These are phyloP conservation scores for Colletotrichum filicis DNA, from an alignment of 2,329 filamentous ascomycete genomes.

Conservation along the genomic window DNA sequence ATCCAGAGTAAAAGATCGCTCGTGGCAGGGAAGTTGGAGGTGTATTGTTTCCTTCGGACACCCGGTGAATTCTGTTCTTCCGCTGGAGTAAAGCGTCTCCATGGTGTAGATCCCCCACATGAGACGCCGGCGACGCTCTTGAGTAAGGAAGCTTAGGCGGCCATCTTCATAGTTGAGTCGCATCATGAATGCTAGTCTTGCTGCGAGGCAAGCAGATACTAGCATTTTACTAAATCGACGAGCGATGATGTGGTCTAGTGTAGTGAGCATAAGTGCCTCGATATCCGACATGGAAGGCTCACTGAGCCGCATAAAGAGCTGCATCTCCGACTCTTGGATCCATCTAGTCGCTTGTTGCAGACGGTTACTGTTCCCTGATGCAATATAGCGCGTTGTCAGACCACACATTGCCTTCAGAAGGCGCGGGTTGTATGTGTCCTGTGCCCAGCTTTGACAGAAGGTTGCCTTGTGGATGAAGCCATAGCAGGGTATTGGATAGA, in stretches of 20 bases:
- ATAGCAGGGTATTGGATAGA: conserved; percentile 31
- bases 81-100: conserved; percentile 31
- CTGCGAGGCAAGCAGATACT: conserved; percentile 31
- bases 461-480: conserved; percentile 33
- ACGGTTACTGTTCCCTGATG: neutral
- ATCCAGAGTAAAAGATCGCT: conserved; percentile 23
- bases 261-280: conserved; percentile 38
- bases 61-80: conserved; percentile 21
- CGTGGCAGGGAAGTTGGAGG: conserved; percentile 24
- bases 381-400: conserved; percentile 21
- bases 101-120: conserved; percentile 40
- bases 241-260: conserved; percentile 37
- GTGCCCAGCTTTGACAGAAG: conserved; percentile 26
- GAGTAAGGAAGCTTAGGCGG: conserved; percentile 30
- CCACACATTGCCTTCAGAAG: conserved; percentile 30
- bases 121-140: conserved; percentile 35
- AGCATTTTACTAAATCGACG: conserved; percentile 39
- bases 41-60: conserved; percentile 24
- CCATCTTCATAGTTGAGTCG: conserved; percentile 38
- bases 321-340: conserved; percentile 35
- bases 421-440: conserved; percentile 20
- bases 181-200: conserved; percentile 37
- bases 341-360: conserved; percentile 38
- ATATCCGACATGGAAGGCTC: conserved; percentile 37
- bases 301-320: conserved; percentile 29